phyloP scores from a whole-genome alignment of 2,329 filamentous ascomycete species.

The Colletotrichum scovillei region DNA sequence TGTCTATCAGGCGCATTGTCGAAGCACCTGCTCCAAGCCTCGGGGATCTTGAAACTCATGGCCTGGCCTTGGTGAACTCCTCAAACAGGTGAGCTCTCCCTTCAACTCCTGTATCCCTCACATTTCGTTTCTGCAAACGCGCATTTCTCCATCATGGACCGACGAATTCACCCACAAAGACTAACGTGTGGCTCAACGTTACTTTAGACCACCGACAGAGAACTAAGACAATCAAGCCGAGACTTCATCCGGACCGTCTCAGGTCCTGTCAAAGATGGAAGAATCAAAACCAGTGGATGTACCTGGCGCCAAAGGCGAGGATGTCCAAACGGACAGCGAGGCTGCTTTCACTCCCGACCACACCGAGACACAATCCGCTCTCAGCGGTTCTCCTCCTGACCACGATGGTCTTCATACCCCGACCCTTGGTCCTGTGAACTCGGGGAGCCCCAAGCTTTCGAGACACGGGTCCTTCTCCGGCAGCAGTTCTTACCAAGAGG shows the following conservation, averaged over 20 bases:
- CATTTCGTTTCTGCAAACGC: not conserved
- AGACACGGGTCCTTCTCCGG: constrained; percentile 85
- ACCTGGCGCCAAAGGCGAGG: constrained; percentile 50
- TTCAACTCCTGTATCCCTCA: too few relatives aligned
- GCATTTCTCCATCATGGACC: not conserved
- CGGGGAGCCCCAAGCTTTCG: constrained; percentile 71
- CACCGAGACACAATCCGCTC: constrained; percentile 51
- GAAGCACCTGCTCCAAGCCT: not conserved
- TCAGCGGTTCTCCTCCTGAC: constrained; percentile 56
- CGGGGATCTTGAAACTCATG: not conserved
- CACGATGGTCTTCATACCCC: constrained; percentile 60
- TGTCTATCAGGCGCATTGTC: not conserved
- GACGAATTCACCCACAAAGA: not conserved
- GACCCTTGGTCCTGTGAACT: constrained; percentile 57
- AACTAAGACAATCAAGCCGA: not conserved
- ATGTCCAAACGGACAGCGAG: constrained; percentile 56
- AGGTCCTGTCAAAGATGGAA: constrained; percentile 44
- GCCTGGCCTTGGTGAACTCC: not conserved
- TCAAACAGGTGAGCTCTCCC: not conserved
- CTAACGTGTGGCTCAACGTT: not conserved
- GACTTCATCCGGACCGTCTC: not conserved
- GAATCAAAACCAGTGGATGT: constrained; percentile 42
- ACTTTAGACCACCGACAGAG: not conserved
- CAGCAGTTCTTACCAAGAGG: constrained; percentile 86
- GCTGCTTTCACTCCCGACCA: constrained; percentile 54